Conservation (phyloP, 1,284 basidiomycete species). For the Porogramme epimiltina region DNA sequence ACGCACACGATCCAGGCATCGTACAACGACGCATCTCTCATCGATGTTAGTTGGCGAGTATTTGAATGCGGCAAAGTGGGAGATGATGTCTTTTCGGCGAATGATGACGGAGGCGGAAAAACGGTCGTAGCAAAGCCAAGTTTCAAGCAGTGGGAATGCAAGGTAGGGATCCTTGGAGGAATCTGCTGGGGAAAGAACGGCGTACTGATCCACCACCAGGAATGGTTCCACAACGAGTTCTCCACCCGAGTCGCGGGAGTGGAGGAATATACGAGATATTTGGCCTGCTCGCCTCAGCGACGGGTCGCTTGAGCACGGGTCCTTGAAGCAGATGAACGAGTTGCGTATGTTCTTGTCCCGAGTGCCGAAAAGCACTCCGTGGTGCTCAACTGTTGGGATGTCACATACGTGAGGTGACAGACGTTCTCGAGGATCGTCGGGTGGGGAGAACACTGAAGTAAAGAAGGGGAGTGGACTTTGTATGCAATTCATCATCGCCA, state of each 20-base stretch:
- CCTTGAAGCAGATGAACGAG: constrained; percentile 1
- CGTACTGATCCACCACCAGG: not conserved
- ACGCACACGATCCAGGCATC: constrained; percentile 11
- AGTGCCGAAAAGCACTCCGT: not conserved
- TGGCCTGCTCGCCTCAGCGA: not conserved
- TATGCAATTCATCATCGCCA: not conserved
- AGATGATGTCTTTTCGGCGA: not conserved
- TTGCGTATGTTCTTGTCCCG: not conserved
- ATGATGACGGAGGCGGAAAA: not conserved
- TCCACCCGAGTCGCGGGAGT: not conserved
- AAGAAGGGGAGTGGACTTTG: not conserved
- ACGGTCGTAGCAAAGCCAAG: constrained; percentile 4
- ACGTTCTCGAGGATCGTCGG: no score
- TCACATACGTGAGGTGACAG: not conserved
- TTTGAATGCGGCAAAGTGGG: constrained; percentile 5
- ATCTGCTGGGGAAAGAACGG: not conserved
- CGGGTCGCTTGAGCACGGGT: not conserved
- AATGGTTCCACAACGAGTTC: not conserved
- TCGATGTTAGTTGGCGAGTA: constrained; percentile 6
- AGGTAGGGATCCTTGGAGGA: constrained; percentile 1
- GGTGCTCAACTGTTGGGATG: not conserved
- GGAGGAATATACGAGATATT: constrained; percentile 5
- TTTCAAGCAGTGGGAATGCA: not conserved
- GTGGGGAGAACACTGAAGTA: no score
- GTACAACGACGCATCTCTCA: constrained; percentile 6